Base-by-base conservation (phyloP, 1,284 basidiomycete genomes). In the Cryptococcus deneoformans region DNA sequence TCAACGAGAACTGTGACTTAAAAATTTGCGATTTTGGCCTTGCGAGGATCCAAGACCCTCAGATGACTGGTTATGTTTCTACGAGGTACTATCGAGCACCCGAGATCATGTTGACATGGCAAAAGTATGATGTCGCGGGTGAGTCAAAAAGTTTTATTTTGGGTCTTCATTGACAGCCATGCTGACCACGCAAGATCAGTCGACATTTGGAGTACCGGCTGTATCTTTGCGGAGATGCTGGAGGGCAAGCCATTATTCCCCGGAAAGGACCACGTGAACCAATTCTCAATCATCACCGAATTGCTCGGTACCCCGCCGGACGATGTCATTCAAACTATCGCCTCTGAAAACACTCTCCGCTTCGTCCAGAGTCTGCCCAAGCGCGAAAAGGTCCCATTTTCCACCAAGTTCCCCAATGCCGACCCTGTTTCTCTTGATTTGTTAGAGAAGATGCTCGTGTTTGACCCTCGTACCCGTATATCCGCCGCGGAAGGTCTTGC, bases 41-140 rank as follows among this genome's bases (percentile, higher is more conserved):
- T 34, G 95, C 95, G 16, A 89, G 95, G 57, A 92, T 80, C 54
- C 78, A 79, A 62, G 96, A 99, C 77, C 95, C 95, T 7, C 96
- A 99, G 79, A 99, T 99, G 96, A 99, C 96, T 5, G 96, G 96
- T 61, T 99, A 99, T 76, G 95, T 99, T 63, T 98, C 94, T 61
- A 99, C 95, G 57, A 84, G 96, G 68, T 99, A 99, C 81, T 99
- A 99, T 79, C 89, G 96, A 54, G 96, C 95, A 3, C 95, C 95
- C 6, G 95, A 99, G 79, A 99, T 99, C 81, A 99, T 99, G 96
- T 84, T 99, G 73, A 99, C 95, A 48, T 99, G 96, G 96, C 95
- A 99, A 79, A 99, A 99, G 81, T 99, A 99, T 81, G 96, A 99
- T 77, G 95, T 98, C 56, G 96, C 93, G 34, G 81, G 81, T 81